These are phyloP conservation scores for Forsythia suspensa DNA, from an alignment of 257 asterid species.

Conservation along the genomic window DNA sequence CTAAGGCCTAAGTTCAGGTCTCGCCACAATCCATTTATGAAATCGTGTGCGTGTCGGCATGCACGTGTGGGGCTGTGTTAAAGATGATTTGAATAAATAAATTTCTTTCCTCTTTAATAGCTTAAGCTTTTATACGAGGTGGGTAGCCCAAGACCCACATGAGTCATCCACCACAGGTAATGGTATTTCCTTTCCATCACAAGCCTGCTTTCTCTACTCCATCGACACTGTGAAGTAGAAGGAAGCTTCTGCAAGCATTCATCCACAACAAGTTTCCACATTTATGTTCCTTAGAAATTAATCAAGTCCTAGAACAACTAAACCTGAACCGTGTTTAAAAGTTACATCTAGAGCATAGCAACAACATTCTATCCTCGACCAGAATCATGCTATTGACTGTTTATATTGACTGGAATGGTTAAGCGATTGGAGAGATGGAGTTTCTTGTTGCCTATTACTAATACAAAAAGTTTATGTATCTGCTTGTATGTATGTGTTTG, in stretches of 20 bases:
- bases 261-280: neutral
- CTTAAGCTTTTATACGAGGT: too few relatives aligned
- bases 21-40: too few relatives aligned
- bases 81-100: too few relatives aligned
- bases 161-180: neutral
- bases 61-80: too few relatives aligned
- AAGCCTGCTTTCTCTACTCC: neutral
- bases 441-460: neutral
- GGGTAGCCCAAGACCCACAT: too few relatives aligned
- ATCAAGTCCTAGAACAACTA: neutral
- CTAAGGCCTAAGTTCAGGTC: neutral
- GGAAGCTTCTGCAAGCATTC: neutral
- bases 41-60: too few relatives aligned
- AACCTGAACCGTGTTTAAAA: too few relatives aligned
- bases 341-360: too few relatives aligned
- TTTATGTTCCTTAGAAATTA: neutral
- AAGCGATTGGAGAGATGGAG: neutral
- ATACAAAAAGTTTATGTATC: neutral
- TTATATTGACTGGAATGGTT: too few relatives aligned
- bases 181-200: neutral
- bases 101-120: too few relatives aligned
- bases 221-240: neutral
- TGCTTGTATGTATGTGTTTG: neutral
- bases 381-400: too few relatives aligned
- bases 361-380: too few relatives aligned